Base-by-base conservation (phyloP, 805 yeast species). In the Aciculoconidium aculeatum region DNA sequence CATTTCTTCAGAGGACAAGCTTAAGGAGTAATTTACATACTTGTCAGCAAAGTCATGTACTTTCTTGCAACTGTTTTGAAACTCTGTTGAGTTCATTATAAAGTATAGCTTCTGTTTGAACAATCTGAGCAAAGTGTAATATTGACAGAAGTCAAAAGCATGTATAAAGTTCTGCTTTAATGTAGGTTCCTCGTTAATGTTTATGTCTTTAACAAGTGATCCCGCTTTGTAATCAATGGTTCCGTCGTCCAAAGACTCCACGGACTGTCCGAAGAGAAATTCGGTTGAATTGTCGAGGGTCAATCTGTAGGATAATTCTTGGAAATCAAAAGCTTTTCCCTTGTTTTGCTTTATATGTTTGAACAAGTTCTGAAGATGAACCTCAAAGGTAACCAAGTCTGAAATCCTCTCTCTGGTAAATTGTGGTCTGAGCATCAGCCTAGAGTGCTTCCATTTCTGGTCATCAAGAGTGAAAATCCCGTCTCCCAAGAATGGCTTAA, bases 21-120 rank as follows among this genome's bases (percentile, higher is more conserved):
- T 39, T 23, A 67, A 47, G 7, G 66, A 70, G 31, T 41, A 38
- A 15, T 53, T 27, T 14, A 65, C 72, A 37, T 59, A 66, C 35
- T 36, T 48, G 35, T 65, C 57, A 11, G 61, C 58, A 47, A 49
- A 50, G 9, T 36, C 39, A 27, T 53, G 51, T 20, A 58, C 58
- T 6, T 19, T 33, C 17, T 32, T 33, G 36, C 46, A 40, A 9
- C 35, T 27, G 16, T 26, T 34, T 20, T 43, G 35, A 31, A 41
- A 45, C 15, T 38, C 35, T 9, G 32, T 34, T 6, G 41, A 29
- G 39, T 44, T 40, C 14, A 35, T 24, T 3, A 45, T 14, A 25
- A 35, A 37, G 32, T 37, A 42, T 27, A 45, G 36, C 11, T 26
- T 27, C 27, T 44, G 51, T 4, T 38, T 32, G 29, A 44, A 35